A percentile compares a stretch with the other conserved stretches of the same genome.
phyloP scores from a whole-genome alignment of 495 filamentous ascomycete species.

The Penicillium silybi region DNA sequence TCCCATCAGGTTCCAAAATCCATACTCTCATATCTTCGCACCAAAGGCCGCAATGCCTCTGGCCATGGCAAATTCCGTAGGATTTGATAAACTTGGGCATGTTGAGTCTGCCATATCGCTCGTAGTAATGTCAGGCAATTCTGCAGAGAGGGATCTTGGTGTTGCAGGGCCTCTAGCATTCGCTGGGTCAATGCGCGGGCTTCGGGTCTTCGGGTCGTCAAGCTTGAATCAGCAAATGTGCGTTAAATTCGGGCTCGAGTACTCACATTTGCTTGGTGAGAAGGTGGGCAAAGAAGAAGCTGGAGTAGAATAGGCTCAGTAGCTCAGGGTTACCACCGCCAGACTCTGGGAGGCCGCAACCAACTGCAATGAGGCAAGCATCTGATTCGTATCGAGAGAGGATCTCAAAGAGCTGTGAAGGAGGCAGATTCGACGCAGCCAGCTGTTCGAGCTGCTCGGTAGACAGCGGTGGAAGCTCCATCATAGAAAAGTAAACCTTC shows the following conservation, averaged over 20 bases:
- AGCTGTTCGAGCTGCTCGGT: conserved; percentile 38
- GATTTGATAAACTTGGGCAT: conserved; percentile 40
- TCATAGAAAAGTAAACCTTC: neutral
- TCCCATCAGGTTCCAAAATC: too few relatives aligned
- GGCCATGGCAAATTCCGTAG: conserved; percentile 45
- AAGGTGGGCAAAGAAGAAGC: conserved; percentile 50
- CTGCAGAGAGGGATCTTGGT: conserved; percentile 40
- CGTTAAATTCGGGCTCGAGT: neutral
- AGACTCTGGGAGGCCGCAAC: conserved; percentile 6
- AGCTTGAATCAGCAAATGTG: neutral
- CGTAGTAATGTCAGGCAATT: conserved; percentile 44
- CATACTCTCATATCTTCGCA: conserved; percentile 43
- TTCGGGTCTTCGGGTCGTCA: conserved; percentile 37
- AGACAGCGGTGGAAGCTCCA: conserved; percentile 35
- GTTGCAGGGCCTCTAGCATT: conserved; percentile 36
- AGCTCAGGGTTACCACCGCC: conserved; percentile 20
- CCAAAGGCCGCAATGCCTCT: conserved; percentile 32
- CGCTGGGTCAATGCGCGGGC: conserved; percentile 49
- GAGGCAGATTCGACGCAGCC: conserved; percentile 28
- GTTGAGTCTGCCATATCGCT: conserved; percentile 47
- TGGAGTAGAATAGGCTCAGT: conserved; percentile 46
- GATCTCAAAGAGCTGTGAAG: conserved; percentile 40
- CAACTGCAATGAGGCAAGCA: conserved; percentile 32
- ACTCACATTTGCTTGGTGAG: conserved; percentile 50
- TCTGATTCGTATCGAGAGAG: conserved; percentile 44